A percentile compares a stretch with the other conserved stretches of the same genome.
Evolutionary conservation across 2,329 filamentous ascomycete genomes (phyloP).

Genomic region (Paecilomyces sp.): DNA sequence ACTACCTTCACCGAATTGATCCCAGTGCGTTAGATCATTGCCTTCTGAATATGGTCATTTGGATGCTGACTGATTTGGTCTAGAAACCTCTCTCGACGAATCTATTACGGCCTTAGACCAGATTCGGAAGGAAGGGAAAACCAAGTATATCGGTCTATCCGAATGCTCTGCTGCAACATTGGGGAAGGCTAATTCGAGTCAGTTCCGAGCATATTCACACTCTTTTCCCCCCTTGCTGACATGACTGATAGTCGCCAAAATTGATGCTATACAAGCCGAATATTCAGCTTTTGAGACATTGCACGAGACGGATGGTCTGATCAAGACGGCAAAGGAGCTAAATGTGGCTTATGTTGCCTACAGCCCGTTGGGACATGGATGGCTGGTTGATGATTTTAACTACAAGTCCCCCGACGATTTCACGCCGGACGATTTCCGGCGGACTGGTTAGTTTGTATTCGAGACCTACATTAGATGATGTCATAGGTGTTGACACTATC

Average conservation of each 20-base stretch:
- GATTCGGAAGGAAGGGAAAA: conserved; percentile 40
- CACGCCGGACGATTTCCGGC: conserved; percentile 33
- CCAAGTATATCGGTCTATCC: conserved; percentile 43
- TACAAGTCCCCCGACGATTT: conserved; percentile 43
- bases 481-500: no score
- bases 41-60: neutral
- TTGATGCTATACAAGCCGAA: conserved; percentile 42
- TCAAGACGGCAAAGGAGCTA: conserved; percentile 36
- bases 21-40: conserved; percentile 25
- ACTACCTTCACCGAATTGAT: conserved; percentile 41
- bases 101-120: conserved; percentile 42
- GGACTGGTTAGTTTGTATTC: conserved; percentile 20
- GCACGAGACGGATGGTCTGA: conserved; percentile 34
- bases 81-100: conserved; percentile 40
- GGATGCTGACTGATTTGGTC: neutral
- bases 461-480: no score
- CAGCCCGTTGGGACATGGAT: conserved; percentile 42
- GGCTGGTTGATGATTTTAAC: conserved; percentile 40
- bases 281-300: conserved; percentile 39
- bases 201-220: conserved; percentile 1
- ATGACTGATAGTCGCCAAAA: conserved; percentile 34
- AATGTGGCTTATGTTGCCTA: conserved; percentile 40
- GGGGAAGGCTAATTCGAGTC: conserved; percentile 40
- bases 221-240: conserved; percentile 5
- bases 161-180: conserved; percentile 41